A percentile compares a stretch with the other conserved stretches of the same genome.
Evolutionary conservation across 495 filamentous ascomycete species (phyloP).

Genomic region (Penicillium nucicola): DNA sequence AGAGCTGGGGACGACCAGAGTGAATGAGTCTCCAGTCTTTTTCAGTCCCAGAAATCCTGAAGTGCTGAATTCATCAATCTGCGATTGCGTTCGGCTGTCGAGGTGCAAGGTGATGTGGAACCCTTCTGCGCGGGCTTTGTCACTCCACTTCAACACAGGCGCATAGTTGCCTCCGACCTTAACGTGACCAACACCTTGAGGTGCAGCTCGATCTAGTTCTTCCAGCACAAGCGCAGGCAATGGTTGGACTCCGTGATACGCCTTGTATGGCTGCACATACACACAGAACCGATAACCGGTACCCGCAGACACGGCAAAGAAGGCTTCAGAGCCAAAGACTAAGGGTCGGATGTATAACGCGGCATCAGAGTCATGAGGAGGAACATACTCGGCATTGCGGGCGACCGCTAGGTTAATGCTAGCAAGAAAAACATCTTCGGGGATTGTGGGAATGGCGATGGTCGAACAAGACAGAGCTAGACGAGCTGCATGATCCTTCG

Average conservation of each 20-base stretch:
- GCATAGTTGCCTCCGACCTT: slow-evolving; percentile 53
- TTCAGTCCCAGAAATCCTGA: slow-evolving; percentile 45
- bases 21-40: slow-evolving; percentile 5
- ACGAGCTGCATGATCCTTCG: slow-evolving; percentile 31
- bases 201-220: slow-evolving; percentile 49
- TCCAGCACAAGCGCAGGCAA: slow-evolving; percentile 43
- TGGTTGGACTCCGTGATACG: slow-evolving; percentile 36
- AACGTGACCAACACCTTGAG: slow-evolving; percentile 39
- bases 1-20: slow-evolving; percentile 62
- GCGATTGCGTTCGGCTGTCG: slow-evolving; percentile 38
- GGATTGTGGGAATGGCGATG: slow-evolving; percentile 40
- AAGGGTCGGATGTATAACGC: slow-evolving; percentile 45
- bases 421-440: slow-evolving; percentile 32
- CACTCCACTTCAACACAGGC: slow-evolving; percentile 39
- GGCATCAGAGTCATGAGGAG: slow-evolving; percentile 34
- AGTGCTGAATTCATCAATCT: slow-evolving; percentile 48
- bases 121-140: slow-evolving; percentile 37
- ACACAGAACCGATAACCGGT: slow-evolving; percentile 40
- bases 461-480: slow-evolving; percentile 24
- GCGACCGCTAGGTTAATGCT: slow-evolving; percentile 36
- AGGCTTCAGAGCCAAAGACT: slow-evolving; percentile 35
- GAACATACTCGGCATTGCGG: slow-evolving; percentile 41
- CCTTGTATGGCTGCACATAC: slow-evolving; percentile 34
- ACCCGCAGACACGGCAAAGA: slow-evolving; percentile 27
- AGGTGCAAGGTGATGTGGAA: slow-evolving; percentile 48